These are phyloP conservation scores for Polyporus arcularius DNA, from an alignment of 768 basidiomycete species.

Conservation along the genomic window DNA sequence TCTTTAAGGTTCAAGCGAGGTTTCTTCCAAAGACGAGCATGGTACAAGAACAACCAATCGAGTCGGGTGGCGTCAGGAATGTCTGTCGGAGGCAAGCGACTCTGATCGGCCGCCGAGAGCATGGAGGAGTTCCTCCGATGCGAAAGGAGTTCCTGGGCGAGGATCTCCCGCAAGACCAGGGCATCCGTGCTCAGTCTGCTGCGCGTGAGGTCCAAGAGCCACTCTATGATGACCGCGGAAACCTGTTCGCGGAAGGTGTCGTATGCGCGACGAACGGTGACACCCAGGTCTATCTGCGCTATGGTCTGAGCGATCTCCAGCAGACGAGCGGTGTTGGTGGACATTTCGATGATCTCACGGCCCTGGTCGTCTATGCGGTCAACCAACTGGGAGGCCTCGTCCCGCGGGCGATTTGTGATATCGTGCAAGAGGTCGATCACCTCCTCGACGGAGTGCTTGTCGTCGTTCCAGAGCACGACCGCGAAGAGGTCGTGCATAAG, in stretches of 20 bases:
- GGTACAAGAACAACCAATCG: slow-evolving; percentile 79
- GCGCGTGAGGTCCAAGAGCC: slow-evolving; percentile 80
- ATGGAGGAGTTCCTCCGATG: slow-evolving; percentile 56
- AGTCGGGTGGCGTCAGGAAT: slow-evolving; percentile 57
- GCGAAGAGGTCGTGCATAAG: slow-evolving; percentile 80
- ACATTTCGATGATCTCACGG: slow-evolving; percentile 82
- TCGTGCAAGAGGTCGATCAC: slow-evolving; percentile 75
- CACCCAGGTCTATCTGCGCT: slow-evolving; percentile 86
- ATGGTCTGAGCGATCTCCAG: slow-evolving; percentile 81
- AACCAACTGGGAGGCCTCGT: slow-evolving; percentile 58
- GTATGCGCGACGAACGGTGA: slow-evolving; percentile 83
- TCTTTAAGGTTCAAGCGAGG: slow-evolving; percentile 81
- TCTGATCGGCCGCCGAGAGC: slow-evolving; percentile 37
- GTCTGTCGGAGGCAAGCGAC: slow-evolving; percentile 35
- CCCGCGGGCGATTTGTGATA: slow-evolving; percentile 48
- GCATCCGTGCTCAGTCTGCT: slow-evolving; percentile 69
- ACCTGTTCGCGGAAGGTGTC: slow-evolving; percentile 91
- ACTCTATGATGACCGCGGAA: slow-evolving; percentile 80
- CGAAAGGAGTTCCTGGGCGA: slow-evolving; percentile 68
- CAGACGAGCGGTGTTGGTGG: slow-evolving; percentile 50
- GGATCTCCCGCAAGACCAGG: slow-evolving; percentile 67
- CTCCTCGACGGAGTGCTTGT: slow-evolving; percentile 93
- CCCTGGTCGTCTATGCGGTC: slow-evolving; percentile 76
- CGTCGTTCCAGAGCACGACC: slow-evolving; percentile 93
- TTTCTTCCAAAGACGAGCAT: slow-evolving; percentile 83